Conservation (phyloP, 2,329 filamentous ascomycete genomes). For the Claviceps sp. region DNA sequence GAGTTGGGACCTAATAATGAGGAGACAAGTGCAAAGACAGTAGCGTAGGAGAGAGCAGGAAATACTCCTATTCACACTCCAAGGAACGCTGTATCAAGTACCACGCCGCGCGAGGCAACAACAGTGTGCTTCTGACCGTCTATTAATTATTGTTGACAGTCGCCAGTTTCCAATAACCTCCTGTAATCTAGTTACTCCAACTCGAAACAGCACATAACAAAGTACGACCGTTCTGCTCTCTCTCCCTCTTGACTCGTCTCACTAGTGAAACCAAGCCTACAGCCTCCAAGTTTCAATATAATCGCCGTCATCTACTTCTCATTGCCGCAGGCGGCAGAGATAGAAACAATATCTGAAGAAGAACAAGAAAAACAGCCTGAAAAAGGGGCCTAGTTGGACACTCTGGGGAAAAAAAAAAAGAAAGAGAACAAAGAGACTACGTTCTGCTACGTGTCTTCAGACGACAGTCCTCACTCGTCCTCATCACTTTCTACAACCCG, state of each 20-base stretch:
- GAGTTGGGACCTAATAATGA: neutral
- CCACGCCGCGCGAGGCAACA: neutral
- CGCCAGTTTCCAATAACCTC: too few relatives aligned
- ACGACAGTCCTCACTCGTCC: constrained; percentile 3
- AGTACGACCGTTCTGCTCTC: neutral
- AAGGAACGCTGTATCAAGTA: neutral
- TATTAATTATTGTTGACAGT: too few relatives aligned
- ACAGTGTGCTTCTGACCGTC: too few relatives aligned
- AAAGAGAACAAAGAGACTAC: neutral
- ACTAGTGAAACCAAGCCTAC: neutral
- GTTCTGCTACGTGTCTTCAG: too few relatives aligned
- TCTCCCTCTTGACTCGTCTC: neutral
- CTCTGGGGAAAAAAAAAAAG: neutral
- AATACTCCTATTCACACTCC: neutral
- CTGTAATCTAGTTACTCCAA: neutral
- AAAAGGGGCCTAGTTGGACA: too few relatives aligned
- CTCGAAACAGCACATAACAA: too few relatives aligned
- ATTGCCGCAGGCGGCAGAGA: too few relatives aligned
- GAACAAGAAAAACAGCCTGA: too few relatives aligned
- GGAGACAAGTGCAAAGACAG: neutral
- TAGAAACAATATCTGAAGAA: too few relatives aligned
- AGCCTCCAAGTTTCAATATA: neutral
- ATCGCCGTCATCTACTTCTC: neutral
- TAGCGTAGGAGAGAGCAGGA: neutral
- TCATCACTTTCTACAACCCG: constrained; percentile 29